Base-by-base conservation (phyloP, 1,284 basidiomycete species). In the Thelephora terrestris region DNA sequence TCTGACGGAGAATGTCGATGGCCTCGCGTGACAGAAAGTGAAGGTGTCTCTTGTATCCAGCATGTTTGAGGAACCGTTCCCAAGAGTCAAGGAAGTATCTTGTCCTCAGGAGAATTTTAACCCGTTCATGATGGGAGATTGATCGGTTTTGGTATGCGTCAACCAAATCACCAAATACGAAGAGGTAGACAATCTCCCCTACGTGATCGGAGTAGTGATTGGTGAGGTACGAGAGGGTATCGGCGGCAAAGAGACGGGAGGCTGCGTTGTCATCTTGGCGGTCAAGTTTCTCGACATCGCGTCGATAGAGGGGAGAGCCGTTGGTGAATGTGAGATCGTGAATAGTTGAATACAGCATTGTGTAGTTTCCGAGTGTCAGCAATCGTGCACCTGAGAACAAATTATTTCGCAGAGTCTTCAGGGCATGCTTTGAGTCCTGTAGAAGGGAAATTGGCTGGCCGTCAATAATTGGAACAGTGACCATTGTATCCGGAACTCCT, bases 211-310 rank as follows among this genome's bases (percentile, higher is more conserved):
- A 55, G 23, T 57, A 48, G 18, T 57, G 27, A 7, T 53, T 44
- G 10, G 53, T 48, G 3, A 53, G 47, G 25, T 52, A 65, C 3
- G 59, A 37, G 1, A 71, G 49, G 2, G 57, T 53, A 2, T 49
- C 50, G 0, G 60, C 61, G 14, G 65, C 65, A 49, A 69, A 69
- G 0, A 68, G 43, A 1, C 64, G 57, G 4, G 62, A 50, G 4
- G 67, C 68, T 0, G n/a, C n/a, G n/a, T n/a, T n/a, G n/a, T n/a
- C n/a, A n/a, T n/a, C n/a, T n/a, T n/a, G n/a, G n/a, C n/a, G 66
- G n/a, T 70, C 68, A 48, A 70, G 67, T 5, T 58, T 50, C 51
- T 70, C 65, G 2, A 70, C 60, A 54, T 70, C 62, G 2, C 59
- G 56, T 1, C 36, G 40, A 48, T 56, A 65, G 0, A 68, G 47